phyloP scores from a whole-genome alignment of 176 grass and related monocot genomes.

The Rhynchospora tenuis region DNA sequence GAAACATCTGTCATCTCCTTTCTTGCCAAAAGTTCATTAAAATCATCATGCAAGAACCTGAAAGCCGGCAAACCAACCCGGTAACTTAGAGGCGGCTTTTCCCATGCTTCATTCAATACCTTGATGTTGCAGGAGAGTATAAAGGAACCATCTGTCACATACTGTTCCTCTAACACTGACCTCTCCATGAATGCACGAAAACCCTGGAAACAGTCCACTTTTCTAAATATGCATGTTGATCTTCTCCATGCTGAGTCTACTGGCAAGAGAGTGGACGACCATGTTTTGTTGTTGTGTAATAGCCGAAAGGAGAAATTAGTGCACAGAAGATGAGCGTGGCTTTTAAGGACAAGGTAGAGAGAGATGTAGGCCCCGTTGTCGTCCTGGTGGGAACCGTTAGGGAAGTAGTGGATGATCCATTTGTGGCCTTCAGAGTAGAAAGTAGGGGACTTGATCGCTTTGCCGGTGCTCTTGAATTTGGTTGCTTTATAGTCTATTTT shows the following conservation, averaged over 20 bases:
- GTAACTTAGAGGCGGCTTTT: not conserved
- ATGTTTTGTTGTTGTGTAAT: not conserved
- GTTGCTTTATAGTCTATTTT: not conserved
- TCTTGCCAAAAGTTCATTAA: constrained; percentile 12
- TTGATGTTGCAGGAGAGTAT: constrained; percentile 6
- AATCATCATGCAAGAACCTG: constrained; percentile 4
- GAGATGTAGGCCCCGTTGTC: not conserved
- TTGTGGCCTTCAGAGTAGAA: constrained; percentile 15
- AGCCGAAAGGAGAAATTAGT: constrained; percentile 1
- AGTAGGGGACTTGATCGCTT: not conserved
- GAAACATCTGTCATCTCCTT: constrained; percentile 28
- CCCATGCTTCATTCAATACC: not conserved
- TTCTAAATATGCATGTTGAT: constrained; percentile 3
- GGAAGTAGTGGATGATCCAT: constrained; percentile 18
- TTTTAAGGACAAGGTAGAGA: constrained; percentile 3
- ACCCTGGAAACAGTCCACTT: not conserved
- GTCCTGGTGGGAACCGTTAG: not conserved
- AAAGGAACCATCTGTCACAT: constrained; percentile 17
- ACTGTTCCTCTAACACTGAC: constrained; percentile 11
- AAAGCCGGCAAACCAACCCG: not conserved
- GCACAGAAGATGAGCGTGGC: not conserved
- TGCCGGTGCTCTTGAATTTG: not conserved
- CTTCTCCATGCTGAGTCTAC: not conserved
- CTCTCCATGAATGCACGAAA: not conserved
- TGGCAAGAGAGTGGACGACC: not conserved